Base-by-base conservation (phyloP, 768 basidiomycete genomes). In the Lactarius akahatsu region DNA sequence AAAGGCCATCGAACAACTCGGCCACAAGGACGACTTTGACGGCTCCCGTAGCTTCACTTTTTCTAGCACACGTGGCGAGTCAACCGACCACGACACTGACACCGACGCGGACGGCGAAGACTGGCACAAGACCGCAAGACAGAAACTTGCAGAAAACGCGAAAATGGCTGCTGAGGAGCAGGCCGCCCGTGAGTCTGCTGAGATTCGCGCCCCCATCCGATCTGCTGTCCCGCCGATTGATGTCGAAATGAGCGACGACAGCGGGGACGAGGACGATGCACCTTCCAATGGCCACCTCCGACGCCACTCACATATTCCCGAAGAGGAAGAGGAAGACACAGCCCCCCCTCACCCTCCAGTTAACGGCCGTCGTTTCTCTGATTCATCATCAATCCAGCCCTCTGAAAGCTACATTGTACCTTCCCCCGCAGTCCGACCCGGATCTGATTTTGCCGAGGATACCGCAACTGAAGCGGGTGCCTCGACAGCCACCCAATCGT, bases 1-100 rank as follows among this genome's bases (percentile, higher is more conserved):
- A 75, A 80, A 91, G 69, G 94, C 93, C 23, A 94, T 96, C 71
- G 91, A 95, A 67, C 91, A 94, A 71, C 86, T 94, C 30, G 90
- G 88, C 9, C 79, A 81, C 55, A 78, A 78, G 36, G 83, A 83
- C 13, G 76, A 74, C 71, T 78, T 79, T 18, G 86, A 89, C 64
- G 86, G 84, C 8, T 78, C 81, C 1, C 82, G 86, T 34, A 89
- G 90, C 71, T 91, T 91, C 75, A 90, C 90, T 71, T 94, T 93
- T 72, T 82, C 86, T 3, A 90, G 90, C 71, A 85, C 85, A 3
- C 80, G 80, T 18, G 87, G 83, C 15, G 81, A 79, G 59, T 72
- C 73, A 13, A 79, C 80, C 1, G 81, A 82, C 50, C 75, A 75
- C 8, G 86, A 86, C 47, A 84, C 84, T 7, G 72, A 78, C 18